Evolutionary conservation across 108 stramenopile genomes (phyloP), one percentile per base, ranked within the genome.

Genomic region (Tribonema minus): DNA sequence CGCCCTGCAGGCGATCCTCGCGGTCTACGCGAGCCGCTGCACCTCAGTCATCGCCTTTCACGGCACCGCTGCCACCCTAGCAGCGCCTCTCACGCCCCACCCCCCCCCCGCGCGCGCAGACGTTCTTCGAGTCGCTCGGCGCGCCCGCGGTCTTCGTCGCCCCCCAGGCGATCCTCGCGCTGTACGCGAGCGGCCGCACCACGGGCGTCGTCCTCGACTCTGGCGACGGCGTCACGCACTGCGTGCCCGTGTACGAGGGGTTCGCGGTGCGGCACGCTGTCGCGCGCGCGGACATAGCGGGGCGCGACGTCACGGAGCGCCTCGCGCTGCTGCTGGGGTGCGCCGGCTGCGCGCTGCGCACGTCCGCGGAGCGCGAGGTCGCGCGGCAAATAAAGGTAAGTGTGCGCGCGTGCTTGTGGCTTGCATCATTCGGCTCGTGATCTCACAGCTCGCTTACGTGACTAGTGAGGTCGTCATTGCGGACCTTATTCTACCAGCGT

Each of bases 181-280:
- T 97, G 35, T 97, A 96, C 83, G 94, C 96, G n/a, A 93, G 92
- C 4, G 98, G 98, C 20, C 84, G 96, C 23, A 95, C 98, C 6
- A 99, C 96, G 0, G 96, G 96, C 32, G 90, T 95, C 0, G 98
- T 99, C 3, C 82, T 99, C 70, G 98, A 99, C 86, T 90, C 94
- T 15, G 98, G 98, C 31, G 93, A 97, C 69, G 95, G 93, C 15
- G 93, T 96, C 20, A 91, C 95, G 0, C 96, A 97, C 79, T 92
- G 91, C 58, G 92, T 95, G n/a, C 96, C 96, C 32, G 94, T 99
- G 2, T 97, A 95, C 85, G 96, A 97, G 76, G 98, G 98, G 5
- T 95, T 93, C 74, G 93, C 97, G n/a, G 83, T 96, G 68, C 92
- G 89, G 27, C 94, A 96, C 88, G 94, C 97, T 38, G 89, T 96